Conservation (phyloP, 306 rosid species). For the Prinsepia uniflora region DNA sequence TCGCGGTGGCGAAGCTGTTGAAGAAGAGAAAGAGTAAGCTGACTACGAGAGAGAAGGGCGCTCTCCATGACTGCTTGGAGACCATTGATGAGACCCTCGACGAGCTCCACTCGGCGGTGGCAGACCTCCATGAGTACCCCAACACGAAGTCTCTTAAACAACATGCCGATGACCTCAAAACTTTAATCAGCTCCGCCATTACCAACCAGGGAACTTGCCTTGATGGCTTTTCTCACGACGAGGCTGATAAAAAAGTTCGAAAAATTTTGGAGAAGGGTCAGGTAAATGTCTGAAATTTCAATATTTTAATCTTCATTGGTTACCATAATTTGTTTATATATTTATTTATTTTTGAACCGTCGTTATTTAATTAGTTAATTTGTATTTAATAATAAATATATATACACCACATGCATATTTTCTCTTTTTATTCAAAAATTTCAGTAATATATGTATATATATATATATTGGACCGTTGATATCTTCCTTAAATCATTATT, state of each 20-base stretch:
- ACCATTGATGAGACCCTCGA: slow-evolving; percentile 60
- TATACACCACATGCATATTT: no score
- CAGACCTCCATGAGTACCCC: slow-evolving; percentile 43
- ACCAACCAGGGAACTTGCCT: slow-evolving; percentile 85
- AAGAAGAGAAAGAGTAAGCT: slow-evolving; percentile 17
- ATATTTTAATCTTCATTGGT: background rate
- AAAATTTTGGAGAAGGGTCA: slow-evolving; percentile 39
- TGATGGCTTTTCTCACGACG: slow-evolving; percentile 76
- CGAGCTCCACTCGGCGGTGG: slow-evolving; percentile 42
- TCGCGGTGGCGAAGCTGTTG: slow-evolving; percentile 34
- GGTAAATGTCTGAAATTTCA: background rate
- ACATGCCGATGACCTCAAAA: slow-evolving; percentile 72
- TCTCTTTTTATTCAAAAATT: no score
- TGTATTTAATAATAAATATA: no score
- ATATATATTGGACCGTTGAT: no score
- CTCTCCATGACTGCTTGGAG: slow-evolving; percentile 68
- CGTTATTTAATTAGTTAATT: no score
- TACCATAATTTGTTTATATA: background rate
- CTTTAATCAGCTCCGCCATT: slow-evolving; percentile 65
- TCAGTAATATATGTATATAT: no score
- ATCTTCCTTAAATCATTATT: background rate
- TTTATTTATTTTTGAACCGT: background rate
- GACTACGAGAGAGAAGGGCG: slow-evolving; percentile 46
- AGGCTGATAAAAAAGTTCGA: slow-evolving; percentile 41
- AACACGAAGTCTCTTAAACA: slow-evolving; percentile 40